Evolutionary conservation across 2,329 filamentous ascomycete species (phyloP), one percentile per base, ranked within the genome.

Genomic region (Lasiodiplodia theobromae): DNA sequence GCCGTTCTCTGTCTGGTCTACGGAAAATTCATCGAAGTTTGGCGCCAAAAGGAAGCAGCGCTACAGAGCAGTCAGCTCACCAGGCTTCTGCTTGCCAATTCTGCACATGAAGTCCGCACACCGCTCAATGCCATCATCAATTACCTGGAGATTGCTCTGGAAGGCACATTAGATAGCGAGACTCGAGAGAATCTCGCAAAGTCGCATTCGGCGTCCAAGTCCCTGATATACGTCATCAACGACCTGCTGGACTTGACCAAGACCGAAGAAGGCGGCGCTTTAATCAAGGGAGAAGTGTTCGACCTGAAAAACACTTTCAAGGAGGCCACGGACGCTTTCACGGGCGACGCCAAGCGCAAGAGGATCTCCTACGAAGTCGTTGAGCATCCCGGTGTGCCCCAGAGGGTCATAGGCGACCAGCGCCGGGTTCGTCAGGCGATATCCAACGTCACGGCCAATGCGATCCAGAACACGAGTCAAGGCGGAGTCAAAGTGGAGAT

Each of bases 101-200:
- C 93, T 0, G 94, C 94, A 0, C 94, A 97, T 71, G 94, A 97
- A 81, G 93, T 97, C 10, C 90, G 94, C 62, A 97, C 94, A 0
- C 94, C 94, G 0, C 82, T 97, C 2, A 97, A 97, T 74, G 94
- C 94, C 18, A 97, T 97, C 74, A 96, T 97, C 79, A 97, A 97
- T 73, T 97, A 96, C 72, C 86, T 97, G 0, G 94, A 97, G 73
- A 97, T 97, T 71, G 94, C 94, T 0, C 81, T 97, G 1, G 94
- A 97, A 79, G 93, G 93, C 0, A 82, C 85, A 0, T 82, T 97
- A 3, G 94, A 97, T 71, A 83, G 88, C 18, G 94, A 97, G 75
- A 97, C 92, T 0, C 85, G 94, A 23, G 94, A 97, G 5, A 96
- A 96, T 70, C 82, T 97, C 6, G 86, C 91, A 0, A 91, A 89